Evolutionary conservation across 73 alveolate genomes (phyloP).

Genomic region (Paramecium primaurelia): DNA sequence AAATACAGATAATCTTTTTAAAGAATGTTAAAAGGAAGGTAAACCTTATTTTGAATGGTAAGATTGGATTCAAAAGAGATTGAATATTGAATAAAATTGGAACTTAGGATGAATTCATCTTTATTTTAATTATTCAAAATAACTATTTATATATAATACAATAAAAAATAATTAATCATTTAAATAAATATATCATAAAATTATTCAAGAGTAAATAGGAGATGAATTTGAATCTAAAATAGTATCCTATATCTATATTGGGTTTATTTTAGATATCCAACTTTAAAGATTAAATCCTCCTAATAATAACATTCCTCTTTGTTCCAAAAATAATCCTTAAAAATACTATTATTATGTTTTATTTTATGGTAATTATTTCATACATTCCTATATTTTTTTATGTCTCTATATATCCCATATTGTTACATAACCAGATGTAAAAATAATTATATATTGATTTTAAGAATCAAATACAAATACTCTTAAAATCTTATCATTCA

Average conservation of each 20-base stretch:
- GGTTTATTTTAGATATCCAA: not conserved
- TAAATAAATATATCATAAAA: not conserved
- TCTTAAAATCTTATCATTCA: not conserved
- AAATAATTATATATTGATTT: not conserved
- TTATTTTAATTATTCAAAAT: not conserved
- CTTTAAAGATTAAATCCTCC: conserved; percentile 1
- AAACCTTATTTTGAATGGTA: not conserved
- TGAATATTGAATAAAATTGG: not conserved
- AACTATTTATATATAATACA: not conserved
- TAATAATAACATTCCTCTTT: not conserved
- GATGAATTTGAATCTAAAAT: not conserved
- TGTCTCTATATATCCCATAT: not conserved
- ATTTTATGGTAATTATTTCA: not conserved
- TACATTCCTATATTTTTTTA: not conserved
- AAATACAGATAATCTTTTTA: not conserved
- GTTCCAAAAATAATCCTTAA: not conserved
- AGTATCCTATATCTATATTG: not conserved
- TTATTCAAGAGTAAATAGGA: not conserved
- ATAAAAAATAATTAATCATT: not conserved
- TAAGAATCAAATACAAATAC: not conserved
- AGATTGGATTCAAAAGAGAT: not conserved
- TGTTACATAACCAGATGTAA: not conserved
- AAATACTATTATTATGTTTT: not conserved
- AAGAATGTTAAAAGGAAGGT: not conserved
- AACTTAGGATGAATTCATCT: not conserved